A percentile compares a stretch with the other conserved stretches of the same genome.
phyloP scores from a whole-genome alignment of 1,284 basidiomycete genomes.

The Ceratobasidium sp. region DNA sequence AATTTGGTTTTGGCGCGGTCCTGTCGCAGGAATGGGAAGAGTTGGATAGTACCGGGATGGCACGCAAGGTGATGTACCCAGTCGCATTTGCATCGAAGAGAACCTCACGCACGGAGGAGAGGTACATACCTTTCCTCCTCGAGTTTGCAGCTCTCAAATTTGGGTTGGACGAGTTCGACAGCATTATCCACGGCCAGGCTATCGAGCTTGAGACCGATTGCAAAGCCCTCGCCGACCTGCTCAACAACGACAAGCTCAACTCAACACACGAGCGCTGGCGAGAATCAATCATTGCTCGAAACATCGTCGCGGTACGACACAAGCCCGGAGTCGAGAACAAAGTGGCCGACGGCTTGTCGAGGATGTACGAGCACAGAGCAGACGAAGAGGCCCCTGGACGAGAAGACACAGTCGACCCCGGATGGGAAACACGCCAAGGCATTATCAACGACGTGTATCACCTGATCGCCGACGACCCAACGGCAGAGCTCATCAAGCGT shows the following conservation, averaged over 20 bases:
- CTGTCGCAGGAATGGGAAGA: constrained; percentile 30
- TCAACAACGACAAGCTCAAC: constrained; percentile 37
- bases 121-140: constrained; percentile 43
- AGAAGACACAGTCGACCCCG: constrained; percentile 11
- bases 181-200: constrained; percentile 39
- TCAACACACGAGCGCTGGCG: constrained; percentile 37
- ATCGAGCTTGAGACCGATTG: constrained; percentile 45
- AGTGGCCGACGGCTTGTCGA: constrained; percentile 39
- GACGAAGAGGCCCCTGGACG: background rate
- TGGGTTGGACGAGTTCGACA: constrained; percentile 42
- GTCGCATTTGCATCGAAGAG: constrained; percentile 43
- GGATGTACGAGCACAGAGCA: constrained; percentile 24
- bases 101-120: constrained; percentile 42
- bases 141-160: constrained; percentile 46
- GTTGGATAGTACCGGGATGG: background rate
- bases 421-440: constrained; percentile 22
- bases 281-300: constrained; percentile 26
- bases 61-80: constrained; percentile 38
- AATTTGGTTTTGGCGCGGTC: constrained; percentile 50
- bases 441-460: constrained; percentile 13
- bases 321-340: constrained; percentile 38
- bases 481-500: background rate
- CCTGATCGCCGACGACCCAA: background rate
- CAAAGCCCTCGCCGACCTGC: constrained; percentile 43
- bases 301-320: constrained; percentile 40